Base-by-base conservation (phyloP, 1,139 yeast species). In the Pichia sp. region DNA sequence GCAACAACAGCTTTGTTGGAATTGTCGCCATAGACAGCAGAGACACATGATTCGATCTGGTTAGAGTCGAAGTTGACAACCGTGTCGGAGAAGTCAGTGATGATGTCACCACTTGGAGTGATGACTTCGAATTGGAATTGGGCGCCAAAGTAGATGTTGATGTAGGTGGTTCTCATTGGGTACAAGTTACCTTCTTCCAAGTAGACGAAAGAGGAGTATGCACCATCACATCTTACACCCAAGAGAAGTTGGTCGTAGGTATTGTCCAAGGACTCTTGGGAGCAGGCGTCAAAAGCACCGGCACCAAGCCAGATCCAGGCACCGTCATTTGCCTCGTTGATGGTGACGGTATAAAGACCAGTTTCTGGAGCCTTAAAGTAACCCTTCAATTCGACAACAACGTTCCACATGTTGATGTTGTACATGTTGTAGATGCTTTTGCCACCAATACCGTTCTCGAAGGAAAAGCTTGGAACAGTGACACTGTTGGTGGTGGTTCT, bases 271-370 rank as follows among this genome's bases (percentile, higher is more conserved):
- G 16, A 11, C 32, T 45, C 36, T 29, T 52, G 49, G 19, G 53
- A 49, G 57, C 72, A 68, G 57, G 69, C 67, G n/a, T 52, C 61
- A 49, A 67, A 65, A 2, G 67, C 70, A 47, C 55, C 57, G 32
- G 49, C 51, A 36, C 69, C 70, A 40, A 67, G 42, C 41, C 57
- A 57, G 4, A 67, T 50, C 50, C 56, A 51, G 4, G 59, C 65
- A 16, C 62, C 60, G 57, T 67, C 69, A 53, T 67, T 69, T n/a
- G 57, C 36, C 16, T 30, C 32, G 11, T 48, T 47, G 10, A 54
- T 19, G 4, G 50, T 31, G 36, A 68, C 45, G 11, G 44, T 36
- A 38, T 50, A 53, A 13, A 53, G 31, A 53, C 72, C 72, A 16
- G 65, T 54, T 47, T 53, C 56, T 1, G 54, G 54, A 8, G 71